These are phyloP conservation scores for Mikania micrantha DNA, from an alignment of 129 eudicot species.

Conservation along the genomic window DNA sequence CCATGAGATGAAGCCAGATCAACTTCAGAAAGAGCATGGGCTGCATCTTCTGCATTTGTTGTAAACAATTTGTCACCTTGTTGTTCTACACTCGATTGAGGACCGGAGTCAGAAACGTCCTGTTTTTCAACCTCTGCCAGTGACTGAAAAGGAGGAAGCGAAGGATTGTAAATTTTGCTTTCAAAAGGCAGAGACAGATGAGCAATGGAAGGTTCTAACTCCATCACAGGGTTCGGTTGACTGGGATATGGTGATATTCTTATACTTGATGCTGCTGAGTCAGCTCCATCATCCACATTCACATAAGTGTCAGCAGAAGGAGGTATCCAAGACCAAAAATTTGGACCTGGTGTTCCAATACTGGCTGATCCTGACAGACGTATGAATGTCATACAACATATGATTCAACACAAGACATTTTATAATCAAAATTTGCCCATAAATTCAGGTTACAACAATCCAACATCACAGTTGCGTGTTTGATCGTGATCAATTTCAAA, in stretches of 20 bases:
- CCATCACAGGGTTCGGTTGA: conserved; percentile 45
- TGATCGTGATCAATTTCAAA: background rate
- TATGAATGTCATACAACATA: background rate
- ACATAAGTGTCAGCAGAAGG: conserved; percentile 39
- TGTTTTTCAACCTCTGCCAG: conserved; percentile 45
- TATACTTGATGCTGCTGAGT: conserved; percentile 22
- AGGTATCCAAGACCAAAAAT: conserved; percentile 93
- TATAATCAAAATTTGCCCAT: too few species aligned
- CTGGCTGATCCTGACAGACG: conserved; percentile 22
- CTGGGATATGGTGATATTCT: conserved; percentile 29
- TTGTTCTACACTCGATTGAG: conserved; percentile 35
- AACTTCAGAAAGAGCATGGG: conserved; percentile 49
- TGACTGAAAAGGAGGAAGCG: conserved; percentile 81
- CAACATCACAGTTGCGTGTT: background rate
- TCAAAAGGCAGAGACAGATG: conserved; percentile 59
- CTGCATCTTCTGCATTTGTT: conserved; percentile 68
- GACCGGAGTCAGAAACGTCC: conserved; percentile 28
- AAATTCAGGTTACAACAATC: background rate
- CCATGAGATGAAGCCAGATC: conserved; percentile 38
- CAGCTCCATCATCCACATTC: conserved; percentile 1
- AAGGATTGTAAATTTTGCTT: conserved; percentile 34
- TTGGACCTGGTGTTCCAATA: conserved; percentile 75
- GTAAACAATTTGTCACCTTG: conserved; percentile 53
- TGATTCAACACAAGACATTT: background rate
- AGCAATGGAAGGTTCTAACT: conserved; percentile 45